Percentiles rank a stretch among this genome's conserved stretches.
These are phyloP conservation scores for Colletotrichum sp. DNA, from an alignment of 2,329 filamentous ascomycete genomes.

Conservation along the genomic window DNA sequence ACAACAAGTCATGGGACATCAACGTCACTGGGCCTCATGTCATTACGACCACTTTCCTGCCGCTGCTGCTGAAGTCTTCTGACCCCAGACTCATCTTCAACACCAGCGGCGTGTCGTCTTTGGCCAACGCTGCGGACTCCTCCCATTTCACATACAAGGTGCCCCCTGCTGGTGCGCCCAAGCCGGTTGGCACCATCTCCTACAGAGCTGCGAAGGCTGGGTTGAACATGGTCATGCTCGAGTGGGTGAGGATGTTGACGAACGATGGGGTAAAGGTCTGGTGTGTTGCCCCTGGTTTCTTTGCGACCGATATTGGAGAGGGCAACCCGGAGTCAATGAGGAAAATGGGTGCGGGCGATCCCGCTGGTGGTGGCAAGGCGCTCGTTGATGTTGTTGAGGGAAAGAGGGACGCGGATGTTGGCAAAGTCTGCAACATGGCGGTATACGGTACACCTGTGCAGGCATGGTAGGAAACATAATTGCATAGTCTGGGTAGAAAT, in stretches of 20 bases:
- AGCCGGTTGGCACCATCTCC: neutral
- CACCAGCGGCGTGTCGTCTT: neutral
- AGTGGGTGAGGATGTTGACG: neutral
- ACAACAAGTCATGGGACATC: neutral
- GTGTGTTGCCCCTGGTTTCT: neutral
- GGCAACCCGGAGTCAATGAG: neutral
- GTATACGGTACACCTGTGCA: neutral
- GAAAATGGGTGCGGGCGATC: neutral
- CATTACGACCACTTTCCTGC: neutral
- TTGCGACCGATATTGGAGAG: neutral
- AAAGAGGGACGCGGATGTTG: neutral
- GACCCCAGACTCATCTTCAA: neutral
- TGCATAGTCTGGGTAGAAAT: rapidly evolving
- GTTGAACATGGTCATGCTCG: neutral
- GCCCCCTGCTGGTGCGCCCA: neutral
- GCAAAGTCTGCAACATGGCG: neutral
- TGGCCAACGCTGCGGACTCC: neutral
- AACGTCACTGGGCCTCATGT: neutral
- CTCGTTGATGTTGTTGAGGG: neutral
- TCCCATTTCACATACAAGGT: neutral
- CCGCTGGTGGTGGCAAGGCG: neutral
- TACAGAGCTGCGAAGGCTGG: neutral
- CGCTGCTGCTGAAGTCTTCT: neutral
- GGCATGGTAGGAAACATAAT: neutral
- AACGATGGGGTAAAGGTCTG: neutral